These are phyloP conservation scores for Termitomyces sp. DNA, from an alignment of 768 basidiomycete genomes.

Conservation along the genomic window DNA sequence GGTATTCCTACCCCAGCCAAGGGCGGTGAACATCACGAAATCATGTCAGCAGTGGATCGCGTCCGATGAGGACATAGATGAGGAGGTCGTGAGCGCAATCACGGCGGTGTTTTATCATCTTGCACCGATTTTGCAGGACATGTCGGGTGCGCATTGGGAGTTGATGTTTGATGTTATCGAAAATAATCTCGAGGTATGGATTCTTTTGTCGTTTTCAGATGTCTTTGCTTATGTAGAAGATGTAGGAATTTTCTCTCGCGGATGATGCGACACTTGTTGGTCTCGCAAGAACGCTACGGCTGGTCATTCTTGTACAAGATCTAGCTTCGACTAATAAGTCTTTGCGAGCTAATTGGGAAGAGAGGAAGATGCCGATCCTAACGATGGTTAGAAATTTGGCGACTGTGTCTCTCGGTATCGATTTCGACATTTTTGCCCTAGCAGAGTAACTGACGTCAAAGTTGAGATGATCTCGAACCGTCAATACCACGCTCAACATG, in stretches of 20 bases:
- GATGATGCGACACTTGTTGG: slow-evolving; percentile 54
- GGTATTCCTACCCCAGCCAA: slow-evolving; percentile 76
- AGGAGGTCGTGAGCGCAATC: slow-evolving; percentile 76
- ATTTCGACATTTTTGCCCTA: not conserved
- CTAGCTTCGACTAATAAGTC: slow-evolving; percentile 66
- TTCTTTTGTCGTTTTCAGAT: not conserved
- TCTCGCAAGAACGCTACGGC: slow-evolving; percentile 62
- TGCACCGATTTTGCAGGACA: slow-evolving; percentile 82
- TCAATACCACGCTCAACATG: slow-evolving; percentile 64
- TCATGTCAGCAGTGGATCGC: slow-evolving; percentile 79
- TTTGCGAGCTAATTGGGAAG: slow-evolving; percentile 64
- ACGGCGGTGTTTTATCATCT: slow-evolving; percentile 68
- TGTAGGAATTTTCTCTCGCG: slow-evolving; percentile 53
- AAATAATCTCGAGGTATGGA: slow-evolving; percentile 75
- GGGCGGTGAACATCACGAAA: slow-evolving; percentile 85
- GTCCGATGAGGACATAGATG: slow-evolving; percentile 57
- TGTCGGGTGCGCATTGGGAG: slow-evolving; percentile 89
- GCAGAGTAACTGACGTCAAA: not conserved
- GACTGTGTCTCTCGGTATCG: slow-evolving; percentile 42
- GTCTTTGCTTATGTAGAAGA: not conserved
- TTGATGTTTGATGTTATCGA: slow-evolving; percentile 87
- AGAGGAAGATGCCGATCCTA: slow-evolving; percentile 45
- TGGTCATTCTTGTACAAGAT: slow-evolving; percentile 67
- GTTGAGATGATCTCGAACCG: slow-evolving; percentile 19
- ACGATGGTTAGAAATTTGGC: slow-evolving; percentile 58